Evolutionary conservation across 139 green algal species (phyloP).

Genomic region (Pedinophyceae sp.): DNA sequence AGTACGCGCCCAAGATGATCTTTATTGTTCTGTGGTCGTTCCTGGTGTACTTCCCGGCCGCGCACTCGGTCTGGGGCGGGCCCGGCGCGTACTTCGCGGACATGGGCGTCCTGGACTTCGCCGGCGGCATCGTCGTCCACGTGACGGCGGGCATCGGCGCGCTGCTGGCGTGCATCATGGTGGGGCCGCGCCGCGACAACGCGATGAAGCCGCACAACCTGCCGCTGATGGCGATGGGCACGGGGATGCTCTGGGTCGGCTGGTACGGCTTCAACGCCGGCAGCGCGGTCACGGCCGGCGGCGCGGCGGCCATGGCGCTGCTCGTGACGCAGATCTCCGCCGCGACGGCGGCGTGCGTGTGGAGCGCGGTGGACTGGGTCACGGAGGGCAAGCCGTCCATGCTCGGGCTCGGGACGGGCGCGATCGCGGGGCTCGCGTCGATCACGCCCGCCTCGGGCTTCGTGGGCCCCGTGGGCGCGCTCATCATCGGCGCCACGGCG

Average conservation of each 20-base stretch:
- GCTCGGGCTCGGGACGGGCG: conserved; percentile 11
- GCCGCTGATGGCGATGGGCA: conserved; percentile 11
- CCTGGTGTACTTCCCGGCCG: conserved; percentile 19
- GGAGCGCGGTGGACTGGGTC: conserved; percentile 5
- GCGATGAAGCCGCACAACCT: conserved; percentile 18
- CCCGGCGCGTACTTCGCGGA: conserved; percentile 8
- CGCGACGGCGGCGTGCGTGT: conserved; percentile 6
- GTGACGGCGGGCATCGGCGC: conserved; percentile 17
- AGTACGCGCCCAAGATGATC: conserved; percentile 15
- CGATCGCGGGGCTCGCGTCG: conserved; percentile 16
- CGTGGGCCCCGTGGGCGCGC: conserved; percentile 13
- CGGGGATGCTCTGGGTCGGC: conserved; percentile 26
- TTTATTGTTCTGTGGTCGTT: conserved; percentile 13
- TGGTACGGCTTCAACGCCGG: conserved; percentile 31
- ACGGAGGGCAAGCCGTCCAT: conserved; percentile 11
- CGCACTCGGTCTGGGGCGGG: conserved; percentile 19
- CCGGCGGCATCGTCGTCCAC: conserved; percentile 27
- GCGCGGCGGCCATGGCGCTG: conserved; percentile 12
- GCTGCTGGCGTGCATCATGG: conserved; percentile 1
- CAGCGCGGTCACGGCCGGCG: conserved; percentile 9
- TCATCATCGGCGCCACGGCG: conserved; percentile 8
- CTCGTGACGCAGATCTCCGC: conserved; percentile 17
- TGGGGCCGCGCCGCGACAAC: conserved; percentile 12
- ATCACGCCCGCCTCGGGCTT: conserved; percentile 20
- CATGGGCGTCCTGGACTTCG: conserved; percentile 22